Evolutionary conservation across 345 rosid species (phyloP), one percentile per base, ranked within the genome.

Genomic region (Linum usitatissimum): DNA sequence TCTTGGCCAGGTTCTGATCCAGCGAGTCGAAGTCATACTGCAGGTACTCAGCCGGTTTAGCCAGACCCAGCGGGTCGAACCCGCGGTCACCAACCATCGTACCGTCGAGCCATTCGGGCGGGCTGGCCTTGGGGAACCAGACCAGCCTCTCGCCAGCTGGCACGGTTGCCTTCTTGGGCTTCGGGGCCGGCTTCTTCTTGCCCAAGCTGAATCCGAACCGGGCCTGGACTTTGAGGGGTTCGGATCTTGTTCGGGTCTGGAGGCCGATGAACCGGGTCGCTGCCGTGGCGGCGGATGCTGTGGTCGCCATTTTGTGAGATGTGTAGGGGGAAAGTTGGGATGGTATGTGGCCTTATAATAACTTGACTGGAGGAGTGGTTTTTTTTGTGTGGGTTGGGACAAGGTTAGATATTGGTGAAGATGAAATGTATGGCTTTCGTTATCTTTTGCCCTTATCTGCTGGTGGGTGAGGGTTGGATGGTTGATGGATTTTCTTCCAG

Each of bases 1-100:
- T 92, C 87, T 86, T 92, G 0, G 96, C 88, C 72, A 92, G 69
- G 76, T 89, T 92, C 78, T 92, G 95, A 75, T 87, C 96, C 80
- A 89, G 70, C 1, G 83, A 87, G 67, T 92, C 95, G 42, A 76
- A 68, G 53, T 85, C 96, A 63, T 53, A 92, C 73, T 92, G 96
- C 76, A 92, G 76, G 75, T 92, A 89, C 76, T 92, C 93, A 0
- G 80, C 90, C n/a, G 95, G 98, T 73, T 87, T 92, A 18, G 76
- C 90, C 6, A 89, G 53, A 59, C 93, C 95, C 20, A 89, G 78
- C 0, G 98, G 98, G 60, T 92, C 96, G 40, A 92, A 92, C 31
- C 98, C 95, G 20, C 87, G 78, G 79, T 89, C 96, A 34, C 96
- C 93, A 4, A 85, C 76, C 91, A 92, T 77, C 6, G 85, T 65